Percentiles rank a stretch among this genome's conserved stretches.
Evolutionary conservation across 192 early-diverging fungal species (phyloP).

Genomic region (Backusella westeae): DNA sequence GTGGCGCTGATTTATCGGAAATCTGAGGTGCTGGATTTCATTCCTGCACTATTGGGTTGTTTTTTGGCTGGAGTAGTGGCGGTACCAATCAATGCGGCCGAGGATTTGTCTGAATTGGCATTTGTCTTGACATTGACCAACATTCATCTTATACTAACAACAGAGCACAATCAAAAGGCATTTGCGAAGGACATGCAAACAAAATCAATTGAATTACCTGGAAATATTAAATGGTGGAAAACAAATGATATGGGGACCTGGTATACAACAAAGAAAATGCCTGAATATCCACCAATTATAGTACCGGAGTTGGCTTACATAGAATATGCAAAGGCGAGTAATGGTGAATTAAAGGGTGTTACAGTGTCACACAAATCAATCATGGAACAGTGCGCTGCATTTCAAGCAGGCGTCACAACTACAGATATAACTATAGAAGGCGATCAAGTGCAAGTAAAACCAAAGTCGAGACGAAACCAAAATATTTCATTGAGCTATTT

Average conservation of each 20-base stretch:
- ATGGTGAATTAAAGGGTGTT: slow-evolving; percentile 84
- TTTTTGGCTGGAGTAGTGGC: slow-evolving; percentile 79
- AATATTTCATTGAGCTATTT: slow-evolving; percentile 68
- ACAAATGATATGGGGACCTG: slow-evolving; percentile 75
- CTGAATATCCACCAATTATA: slow-evolving; percentile 47
- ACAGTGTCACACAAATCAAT: slow-evolving; percentile 74
- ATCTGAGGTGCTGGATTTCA: slow-evolving; percentile 77
- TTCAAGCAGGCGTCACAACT: slow-evolving; percentile 20
- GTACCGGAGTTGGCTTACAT: slow-evolving; percentile 76
- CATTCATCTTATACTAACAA: slow-evolving; percentile 72
- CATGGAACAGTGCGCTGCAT: slow-evolving; percentile 62
- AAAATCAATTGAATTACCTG: slow-evolving; percentile 61
- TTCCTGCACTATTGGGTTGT: slow-evolving; percentile 80
- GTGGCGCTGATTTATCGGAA: slow-evolving; percentile 81
- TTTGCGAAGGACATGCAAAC: slow-evolving; percentile 70
- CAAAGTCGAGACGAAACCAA: slow-evolving; percentile 9
- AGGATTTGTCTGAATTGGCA: slow-evolving; percentile 75
- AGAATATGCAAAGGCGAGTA: slow-evolving; percentile 81
- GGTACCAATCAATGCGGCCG: slow-evolving; percentile 80
- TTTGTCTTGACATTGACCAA: slow-evolving; percentile 71
- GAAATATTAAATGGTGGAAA: slow-evolving; percentile 76
- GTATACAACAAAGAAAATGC: slow-evolving; percentile 50
- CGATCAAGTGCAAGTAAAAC: not conserved
- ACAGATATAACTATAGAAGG: not conserved
- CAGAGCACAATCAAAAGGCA: slow-evolving; percentile 72